Evolutionary conservation across 2,329 filamentous ascomycete species (phyloP), one percentile per base, ranked within the genome.

Genomic region (Claviceps citrina): DNA sequence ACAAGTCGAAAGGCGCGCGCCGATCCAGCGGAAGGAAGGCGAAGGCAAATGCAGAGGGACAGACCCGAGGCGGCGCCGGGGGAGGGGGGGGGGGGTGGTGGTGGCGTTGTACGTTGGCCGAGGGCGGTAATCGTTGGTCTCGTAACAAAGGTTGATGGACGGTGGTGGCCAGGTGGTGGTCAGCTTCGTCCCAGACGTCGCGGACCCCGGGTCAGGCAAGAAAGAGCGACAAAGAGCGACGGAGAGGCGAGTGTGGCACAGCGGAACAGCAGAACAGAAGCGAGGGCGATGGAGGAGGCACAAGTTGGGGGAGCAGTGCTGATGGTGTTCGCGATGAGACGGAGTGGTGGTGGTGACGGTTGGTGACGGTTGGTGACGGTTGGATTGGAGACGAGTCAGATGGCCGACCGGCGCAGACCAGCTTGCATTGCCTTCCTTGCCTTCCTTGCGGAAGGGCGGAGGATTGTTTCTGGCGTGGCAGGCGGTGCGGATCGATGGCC

Each of bases 161-260:
- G 31, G 25, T 25, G 7, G 30, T 27, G 31, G 12, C 3, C 7
- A 18, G 31, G 10, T 15, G 26, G 22, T 19, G 12, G 16, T 27
- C 31, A 25, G 40, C 40, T 38, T 31, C 36, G 40, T 39, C 24
- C 25, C 40, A 39, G 41, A 33, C 41, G 41, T 42, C 32, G 36
- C 41, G 35, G 32, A 36, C 4, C 31, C 25, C 22, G 31, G 28
- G 16, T 4, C 5, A 13, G 18, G 36, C 31, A 22, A 20, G 10
- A 33, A 39, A 27, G 20, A 36, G 10, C 16, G 25, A n/a, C 15
- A 19, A n/a, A 4, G 12, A 10, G n/a, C n/a, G n/a, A n/a, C n/a
- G 5, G 4, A 10, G 18, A 15, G 18, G 16, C 7, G 25, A 28
- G 12, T 5, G 10, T 7, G 20, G 4, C 16, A n/a, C n/a, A n/a